Percentiles rank a stretch among this genome's conserved stretches.
These are phyloP conservation scores for Phytopythium mirpurense DNA, from an alignment of 352 stramenopile genomes.

Conservation along the genomic window DNA sequence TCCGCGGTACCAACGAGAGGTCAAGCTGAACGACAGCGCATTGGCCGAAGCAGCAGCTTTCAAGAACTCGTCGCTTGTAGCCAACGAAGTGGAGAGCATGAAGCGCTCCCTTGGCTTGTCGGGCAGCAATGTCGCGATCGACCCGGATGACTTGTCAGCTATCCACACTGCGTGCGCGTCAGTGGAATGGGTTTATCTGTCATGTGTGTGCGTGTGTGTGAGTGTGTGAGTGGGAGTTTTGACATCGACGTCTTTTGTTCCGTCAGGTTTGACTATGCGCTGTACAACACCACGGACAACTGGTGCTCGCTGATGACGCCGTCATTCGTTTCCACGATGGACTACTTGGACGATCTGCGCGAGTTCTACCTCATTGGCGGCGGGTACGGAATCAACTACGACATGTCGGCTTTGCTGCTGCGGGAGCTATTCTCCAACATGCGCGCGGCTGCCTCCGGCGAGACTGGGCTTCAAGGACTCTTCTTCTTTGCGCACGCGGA, in stretches of 20 bases:
- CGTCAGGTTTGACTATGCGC: conserved; percentile 37
- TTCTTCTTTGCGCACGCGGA: conserved; percentile 58
- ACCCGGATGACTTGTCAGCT: conserved; percentile 21
- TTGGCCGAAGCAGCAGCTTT: conserved; percentile 24
- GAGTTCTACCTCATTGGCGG: conserved; percentile 39
- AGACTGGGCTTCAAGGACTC: conserved; percentile 15
- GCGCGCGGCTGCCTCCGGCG: conserved; percentile 1
- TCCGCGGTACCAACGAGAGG: conserved; percentile 35
- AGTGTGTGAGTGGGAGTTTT: not conserved
- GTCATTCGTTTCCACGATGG: conserved; percentile 20
- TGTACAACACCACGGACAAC: conserved; percentile 27
- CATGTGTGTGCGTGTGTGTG: too few species aligned
- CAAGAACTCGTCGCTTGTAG: conserved; percentile 20
- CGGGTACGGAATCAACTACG: conserved; percentile 47
- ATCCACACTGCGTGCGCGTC: conserved; percentile 46
- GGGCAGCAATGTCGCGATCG: conserved; percentile 20
- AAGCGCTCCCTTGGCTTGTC: conserved; percentile 18
- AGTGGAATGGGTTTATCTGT: too few species aligned
- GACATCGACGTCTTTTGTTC: not conserved
- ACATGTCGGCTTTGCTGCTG: conserved; percentile 39
- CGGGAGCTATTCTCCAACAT: conserved; percentile 30
- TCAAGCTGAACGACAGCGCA: conserved; percentile 36
- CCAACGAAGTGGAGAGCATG: conserved; percentile 10
- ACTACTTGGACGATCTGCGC: conserved; percentile 41
- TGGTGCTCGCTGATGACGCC: conserved; percentile 43